Percentiles rank a stretch among this genome's conserved stretches.
Conservation (phyloP, 1,139 yeast genomes). For the Nematodospora anomalae region DNA sequence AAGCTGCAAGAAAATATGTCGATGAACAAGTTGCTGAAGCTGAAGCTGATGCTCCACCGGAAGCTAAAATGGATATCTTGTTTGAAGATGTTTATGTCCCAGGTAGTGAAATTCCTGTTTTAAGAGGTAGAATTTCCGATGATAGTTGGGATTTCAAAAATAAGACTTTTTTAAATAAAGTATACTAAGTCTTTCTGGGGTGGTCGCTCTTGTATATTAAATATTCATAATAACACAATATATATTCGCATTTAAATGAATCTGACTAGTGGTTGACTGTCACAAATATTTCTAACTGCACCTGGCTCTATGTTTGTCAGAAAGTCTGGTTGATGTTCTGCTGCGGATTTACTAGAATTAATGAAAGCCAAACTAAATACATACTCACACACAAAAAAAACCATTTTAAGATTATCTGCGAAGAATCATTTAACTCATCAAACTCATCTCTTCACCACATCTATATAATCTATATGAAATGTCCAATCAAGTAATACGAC, state of each 20-base stretch:
- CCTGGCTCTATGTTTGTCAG: too few relatives aligned
- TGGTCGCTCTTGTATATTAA: background rate
- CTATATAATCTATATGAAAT: slow-evolving; percentile 26
- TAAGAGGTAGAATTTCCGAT: slow-evolving; percentile 96
- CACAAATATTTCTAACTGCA: too few relatives aligned
- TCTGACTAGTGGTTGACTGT: too few relatives aligned
- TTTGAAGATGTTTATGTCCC: slow-evolving; percentile 96
- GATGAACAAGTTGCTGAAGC: slow-evolving; percentile 94
- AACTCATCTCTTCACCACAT: slow-evolving; percentile 1
- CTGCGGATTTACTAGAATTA: too few relatives aligned
- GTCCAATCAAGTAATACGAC: slow-evolving; percentile 72
- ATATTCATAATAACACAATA: background rate
- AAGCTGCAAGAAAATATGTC: slow-evolving; percentile 92
- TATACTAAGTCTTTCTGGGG: slow-evolving; percentile 30
- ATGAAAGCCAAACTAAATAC: too few relatives aligned
- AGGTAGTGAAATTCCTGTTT: slow-evolving; percentile 87
- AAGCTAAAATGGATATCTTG: slow-evolving; percentile 89
- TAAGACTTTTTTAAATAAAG: slow-evolving; percentile 64
- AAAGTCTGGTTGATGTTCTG: too few relatives aligned
- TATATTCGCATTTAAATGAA: background rate
- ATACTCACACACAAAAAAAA: too few relatives aligned
- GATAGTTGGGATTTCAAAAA: slow-evolving; percentile 86
- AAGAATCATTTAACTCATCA: background rate
- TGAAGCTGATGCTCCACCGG: slow-evolving; percentile 92
- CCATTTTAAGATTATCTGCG: too few relatives aligned